phyloP scores from a whole-genome alignment of 257 asterid genomes.

The Primulina eburnea region DNA sequence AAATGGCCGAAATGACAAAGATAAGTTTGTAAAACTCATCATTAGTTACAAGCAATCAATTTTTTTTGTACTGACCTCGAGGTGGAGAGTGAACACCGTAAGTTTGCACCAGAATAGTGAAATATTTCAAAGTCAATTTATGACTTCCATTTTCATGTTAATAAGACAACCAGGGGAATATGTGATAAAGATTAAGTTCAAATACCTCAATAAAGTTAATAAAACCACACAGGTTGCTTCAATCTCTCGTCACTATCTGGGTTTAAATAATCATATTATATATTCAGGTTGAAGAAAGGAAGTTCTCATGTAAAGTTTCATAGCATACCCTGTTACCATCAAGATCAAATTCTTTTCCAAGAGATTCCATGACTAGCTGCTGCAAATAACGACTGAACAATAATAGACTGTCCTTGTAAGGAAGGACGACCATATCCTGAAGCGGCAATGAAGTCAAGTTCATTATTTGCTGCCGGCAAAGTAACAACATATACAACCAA shows the following conservation, averaged over 20 bases:
- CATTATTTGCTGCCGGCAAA: conserved; percentile 14
- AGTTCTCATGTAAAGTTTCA: conserved; percentile 14
- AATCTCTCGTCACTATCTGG: background rate
- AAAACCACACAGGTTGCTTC: conserved; percentile 13
- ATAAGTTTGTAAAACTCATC: background rate
- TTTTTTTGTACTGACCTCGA: background rate
- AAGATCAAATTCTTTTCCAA: conserved; percentile 96
- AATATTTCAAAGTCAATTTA: background rate
- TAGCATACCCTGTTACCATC: conserved; percentile 84
- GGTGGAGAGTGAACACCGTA: background rate
- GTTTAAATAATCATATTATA: conserved; percentile 2
- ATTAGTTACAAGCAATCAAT: background rate
- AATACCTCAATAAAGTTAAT: background rate
- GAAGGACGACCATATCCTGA: conserved; percentile 99
- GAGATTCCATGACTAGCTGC: conserved; percentile 99
- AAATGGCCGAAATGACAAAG: background rate
- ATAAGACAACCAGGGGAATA: background rate
- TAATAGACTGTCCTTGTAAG: conserved; percentile 93
- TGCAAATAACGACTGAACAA: conserved; percentile 93
- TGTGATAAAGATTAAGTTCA: background rate
- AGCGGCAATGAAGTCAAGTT: conserved; percentile 25
- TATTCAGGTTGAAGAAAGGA: background rate
- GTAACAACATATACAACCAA: conserved; percentile 3
- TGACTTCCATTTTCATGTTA: too few relatives aligned
- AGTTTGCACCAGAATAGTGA: background rate